Base-by-base conservation (phyloP, 495 filamentous ascomycete species). In the Talaromyces ruber region DNA sequence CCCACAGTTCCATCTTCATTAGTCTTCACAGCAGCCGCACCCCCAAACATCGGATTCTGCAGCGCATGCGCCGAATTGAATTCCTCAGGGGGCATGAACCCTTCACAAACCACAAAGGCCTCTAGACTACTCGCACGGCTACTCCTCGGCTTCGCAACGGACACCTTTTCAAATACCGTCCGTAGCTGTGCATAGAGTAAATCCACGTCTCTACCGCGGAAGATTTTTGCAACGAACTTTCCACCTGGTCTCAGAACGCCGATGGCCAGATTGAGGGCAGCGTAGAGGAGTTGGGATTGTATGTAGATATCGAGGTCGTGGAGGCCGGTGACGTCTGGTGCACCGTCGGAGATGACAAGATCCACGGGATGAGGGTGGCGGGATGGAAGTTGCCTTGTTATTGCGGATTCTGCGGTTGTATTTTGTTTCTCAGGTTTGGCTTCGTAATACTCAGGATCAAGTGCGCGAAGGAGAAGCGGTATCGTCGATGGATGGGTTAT, bases 251-350 rank as follows among this genome's bases (percentile, higher is more conserved):
- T 88, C 45, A 98, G 83, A 34, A 97, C 91, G 70, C 92, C 93
- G 9, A 96, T 80, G 8, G 94, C 90, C 2, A 98, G 85, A 70
- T 96, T 96, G 16, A 98, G 82, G 0, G 94, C 94, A 2, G 93
- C 89, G 71, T 92, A 96, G 58, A 98, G 88, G 21, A 98, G 84
- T 74, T 97, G 93, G 3, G 90, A 91, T 73, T 98, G 94, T 18
- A 98, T 88, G 72, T 98, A 98, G 67, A 97, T 97, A 72, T 98
- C 94, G 7, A 98, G 82, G 73, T 98, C 94, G 71, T 98, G 94
- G 3, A 98, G 79, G 24, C 94, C 94, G 0, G 94, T 98, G 39
- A 98, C 95, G 70, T 98, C 94, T 7, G 94, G 94, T 1, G 94
- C 94, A 39, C 94, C 94, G 66, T 98, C 94, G 56, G 90, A 94